These are phyloP conservation scores for Fraxinus pennsylvanica DNA, from an alignment of 257 asterid genomes.

Conservation along the genomic window DNA sequence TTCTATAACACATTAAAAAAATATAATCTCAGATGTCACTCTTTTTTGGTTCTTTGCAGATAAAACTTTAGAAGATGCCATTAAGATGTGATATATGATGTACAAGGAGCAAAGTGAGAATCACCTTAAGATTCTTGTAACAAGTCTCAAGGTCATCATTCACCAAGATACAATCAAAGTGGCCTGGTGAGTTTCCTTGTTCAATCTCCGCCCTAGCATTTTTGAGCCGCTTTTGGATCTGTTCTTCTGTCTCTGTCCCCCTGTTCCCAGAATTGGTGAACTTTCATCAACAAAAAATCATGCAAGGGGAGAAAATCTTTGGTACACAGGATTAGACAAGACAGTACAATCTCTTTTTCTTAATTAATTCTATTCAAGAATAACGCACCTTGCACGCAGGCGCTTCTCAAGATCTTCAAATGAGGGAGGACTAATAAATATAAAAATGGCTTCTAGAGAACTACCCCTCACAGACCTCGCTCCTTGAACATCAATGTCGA, in stretches of 20 bases:
- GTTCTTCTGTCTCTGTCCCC: conserved; percentile 92
- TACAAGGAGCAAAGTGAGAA: conserved; percentile 2
- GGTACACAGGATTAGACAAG: conserved; percentile 18
- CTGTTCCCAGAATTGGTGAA: conserved; percentile 35
- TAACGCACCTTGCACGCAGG: conserved; percentile 88
- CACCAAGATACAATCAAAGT: conserved; percentile 73
- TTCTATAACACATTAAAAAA: conserved; percentile 45
- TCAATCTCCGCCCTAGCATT: conserved; percentile 78
- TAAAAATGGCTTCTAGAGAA: conserved; percentile 89
- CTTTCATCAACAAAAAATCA: conserved; percentile 29
- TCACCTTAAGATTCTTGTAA: conserved; percentile 76
- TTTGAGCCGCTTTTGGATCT: conserved; percentile 80
- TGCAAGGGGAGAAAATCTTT: conserved; percentile 9
- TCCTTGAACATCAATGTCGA: conserved; percentile 99
- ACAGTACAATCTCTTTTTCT: neutral
- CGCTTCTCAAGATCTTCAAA: conserved; percentile 96
- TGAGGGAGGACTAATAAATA: conserved; percentile 90
- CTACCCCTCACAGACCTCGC: conserved; percentile 91
- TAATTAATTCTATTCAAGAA: neutral
- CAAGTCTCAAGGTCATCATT: conserved; percentile 74
- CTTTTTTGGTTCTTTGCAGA: neutral
- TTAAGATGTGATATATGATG: neutral
- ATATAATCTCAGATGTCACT: conserved; percentile 4
- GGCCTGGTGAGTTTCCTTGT: conserved; percentile 68
- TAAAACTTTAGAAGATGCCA: neutral